Percentiles rank a stretch among this genome's conserved stretches.
These are phyloP conservation scores for Fomitopsis betulina DNA, from an alignment of 1,284 basidiomycete genomes.

Conservation along the genomic window DNA sequence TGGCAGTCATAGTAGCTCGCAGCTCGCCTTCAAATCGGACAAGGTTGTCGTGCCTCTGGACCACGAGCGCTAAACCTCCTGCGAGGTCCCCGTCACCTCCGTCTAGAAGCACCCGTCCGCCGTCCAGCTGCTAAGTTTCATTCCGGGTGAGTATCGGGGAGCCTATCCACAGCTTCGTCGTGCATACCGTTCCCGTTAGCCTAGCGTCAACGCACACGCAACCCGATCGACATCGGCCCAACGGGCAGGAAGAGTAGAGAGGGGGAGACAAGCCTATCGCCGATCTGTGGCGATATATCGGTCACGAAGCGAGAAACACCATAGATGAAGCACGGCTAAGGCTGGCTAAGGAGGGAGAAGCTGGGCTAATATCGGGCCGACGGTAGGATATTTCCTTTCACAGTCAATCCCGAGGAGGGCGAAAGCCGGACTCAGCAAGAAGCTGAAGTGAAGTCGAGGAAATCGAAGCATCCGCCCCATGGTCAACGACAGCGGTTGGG, in stretches of 20 bases:
- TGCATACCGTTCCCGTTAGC: background rate
- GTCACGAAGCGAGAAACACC: background rate
- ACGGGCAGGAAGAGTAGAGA: background rate
- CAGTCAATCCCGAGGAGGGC: background rate
- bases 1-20: no score
- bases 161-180: background rate
- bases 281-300: constrained; percentile 1
- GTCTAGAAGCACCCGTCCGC: background rate
- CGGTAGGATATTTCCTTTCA: background rate
- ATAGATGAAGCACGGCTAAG: background rate
- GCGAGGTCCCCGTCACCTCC: background rate
- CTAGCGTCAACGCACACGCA: background rate
- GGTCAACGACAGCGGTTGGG: background rate
- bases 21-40: no score
- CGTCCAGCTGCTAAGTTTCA: background rate
- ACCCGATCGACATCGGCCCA: constrained; percentile 2
- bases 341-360: background rate
- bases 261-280: constrained; percentile 2
- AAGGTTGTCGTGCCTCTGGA: no score
- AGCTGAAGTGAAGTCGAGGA: background rate
- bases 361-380: background rate
- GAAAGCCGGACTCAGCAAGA: background rate
- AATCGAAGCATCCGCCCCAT: background rate
- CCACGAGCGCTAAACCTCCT: no score
- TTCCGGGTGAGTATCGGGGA: background rate